Percentiles rank a stretch among this genome's conserved stretches.
phyloP scores from a whole-genome alignment of 176 grass and related monocot genomes.

The Cymbopogon citratus region DNA sequence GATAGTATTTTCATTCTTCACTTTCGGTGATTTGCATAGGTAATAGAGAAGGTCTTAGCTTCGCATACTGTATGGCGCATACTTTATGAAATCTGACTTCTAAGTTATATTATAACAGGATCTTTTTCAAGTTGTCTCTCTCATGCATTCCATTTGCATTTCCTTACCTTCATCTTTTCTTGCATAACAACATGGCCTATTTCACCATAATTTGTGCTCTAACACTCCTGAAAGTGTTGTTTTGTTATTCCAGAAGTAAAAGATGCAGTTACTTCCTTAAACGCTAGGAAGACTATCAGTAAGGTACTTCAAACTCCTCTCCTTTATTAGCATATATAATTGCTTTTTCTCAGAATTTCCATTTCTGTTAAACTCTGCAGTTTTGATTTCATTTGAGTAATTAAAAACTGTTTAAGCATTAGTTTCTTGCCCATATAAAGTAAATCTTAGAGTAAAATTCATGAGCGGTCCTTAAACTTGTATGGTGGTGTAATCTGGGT shows the following conservation, averaged over 20 bases:
- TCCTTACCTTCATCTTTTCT: background rate
- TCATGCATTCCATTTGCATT: background rate
- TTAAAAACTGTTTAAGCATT: background rate
- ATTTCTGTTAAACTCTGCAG: background rate
- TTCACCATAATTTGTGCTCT: background rate
- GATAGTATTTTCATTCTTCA: background rate
- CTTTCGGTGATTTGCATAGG: background rate
- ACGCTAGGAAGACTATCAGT: slow-evolving; percentile 50
- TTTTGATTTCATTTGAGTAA: background rate
- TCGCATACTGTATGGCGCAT: background rate
- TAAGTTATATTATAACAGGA: background rate
- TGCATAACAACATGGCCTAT: background rate
- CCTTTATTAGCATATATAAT: background rate
- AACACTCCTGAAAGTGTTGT: background rate
- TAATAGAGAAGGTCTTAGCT: background rate
- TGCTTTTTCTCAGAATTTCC: background rate
- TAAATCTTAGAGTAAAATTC: background rate
- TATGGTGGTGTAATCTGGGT: background rate
- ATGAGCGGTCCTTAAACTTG: background rate
- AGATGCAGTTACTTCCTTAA: slow-evolving; percentile 41
- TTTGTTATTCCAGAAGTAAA: slow-evolving; percentile 50
- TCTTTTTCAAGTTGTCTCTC: background rate
- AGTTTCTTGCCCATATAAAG: background rate
- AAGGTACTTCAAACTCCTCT: slow-evolving; percentile 30
- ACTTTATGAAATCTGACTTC: background rate